Evolutionary conservation across 2,329 filamentous ascomycete genomes (phyloP).

Genomic region (Diaporthe ampelina): DNA sequence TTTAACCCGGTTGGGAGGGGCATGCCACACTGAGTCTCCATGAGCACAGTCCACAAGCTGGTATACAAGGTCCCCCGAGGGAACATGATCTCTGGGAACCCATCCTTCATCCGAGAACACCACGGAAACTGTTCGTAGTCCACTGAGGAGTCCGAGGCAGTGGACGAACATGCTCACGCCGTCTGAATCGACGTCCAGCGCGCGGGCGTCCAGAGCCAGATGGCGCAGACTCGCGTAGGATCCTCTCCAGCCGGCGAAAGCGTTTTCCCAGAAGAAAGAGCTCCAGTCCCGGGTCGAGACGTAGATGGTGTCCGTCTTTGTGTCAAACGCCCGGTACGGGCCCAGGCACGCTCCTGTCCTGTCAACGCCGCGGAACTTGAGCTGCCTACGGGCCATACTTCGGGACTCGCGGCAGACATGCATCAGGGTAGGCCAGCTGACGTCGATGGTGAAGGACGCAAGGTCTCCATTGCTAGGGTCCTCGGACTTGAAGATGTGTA

Average conservation of each 20-base stretch:
- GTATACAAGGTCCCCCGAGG: not conserved
- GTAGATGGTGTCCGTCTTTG: not conserved
- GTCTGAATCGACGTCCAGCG: not conserved
- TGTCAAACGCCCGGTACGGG: not conserved
- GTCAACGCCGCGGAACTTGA: not conserved
- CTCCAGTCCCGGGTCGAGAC: not conserved
- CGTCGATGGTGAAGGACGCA: not conserved
- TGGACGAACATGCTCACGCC: not conserved
- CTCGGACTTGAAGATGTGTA: not conserved
- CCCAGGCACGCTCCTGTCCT: not conserved
- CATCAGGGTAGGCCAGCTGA: not conserved
- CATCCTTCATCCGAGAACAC: not conserved
- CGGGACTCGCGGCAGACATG: constrained; percentile 16
- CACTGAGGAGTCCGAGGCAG: not conserved
- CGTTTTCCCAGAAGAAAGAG: not conserved
- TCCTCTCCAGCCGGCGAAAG: not conserved
- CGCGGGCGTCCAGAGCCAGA: constrained; percentile 1
- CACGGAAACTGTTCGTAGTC: not conserved
- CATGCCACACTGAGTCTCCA: not conserved
- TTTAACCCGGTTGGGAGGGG: not conserved
- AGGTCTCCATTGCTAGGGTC: not conserved
- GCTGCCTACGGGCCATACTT: not conserved
- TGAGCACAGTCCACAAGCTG: not conserved
- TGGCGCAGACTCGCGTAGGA: not conserved
- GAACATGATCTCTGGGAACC: not conserved